phyloP scores from a whole-genome alignment of 352 stramenopile genomes.

The Phytophthora ramorum region DNA sequence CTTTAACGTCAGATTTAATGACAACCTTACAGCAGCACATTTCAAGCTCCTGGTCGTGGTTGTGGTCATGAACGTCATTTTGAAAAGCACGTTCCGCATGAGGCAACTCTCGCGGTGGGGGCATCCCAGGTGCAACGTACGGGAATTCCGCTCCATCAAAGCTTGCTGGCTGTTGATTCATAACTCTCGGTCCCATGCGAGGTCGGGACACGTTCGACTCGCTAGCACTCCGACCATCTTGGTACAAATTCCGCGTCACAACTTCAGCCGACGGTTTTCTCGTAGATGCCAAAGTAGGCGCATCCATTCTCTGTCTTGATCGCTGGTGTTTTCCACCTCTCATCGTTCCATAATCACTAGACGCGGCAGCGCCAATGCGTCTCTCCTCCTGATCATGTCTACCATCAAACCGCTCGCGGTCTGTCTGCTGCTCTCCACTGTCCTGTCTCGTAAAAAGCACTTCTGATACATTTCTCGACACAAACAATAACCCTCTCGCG shows the following conservation, averaged over 20 bases:
- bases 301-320: neutral
- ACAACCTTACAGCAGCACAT: conserved; percentile 52
- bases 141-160: conserved; percentile 22
- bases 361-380: conserved; percentile 3
- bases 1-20: conserved; percentile 26
- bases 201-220: conserved; percentile 21
- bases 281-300: neutral
- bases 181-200: neutral
- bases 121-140: conserved; percentile 24
- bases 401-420: neutral
- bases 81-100: conserved; percentile 34
- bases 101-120: conserved; percentile 10
- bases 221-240: conserved; percentile 20
- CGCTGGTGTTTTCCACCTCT: conserved; percentile 13
- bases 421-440: conserved; percentile 10
- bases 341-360: conserved; percentile 36
- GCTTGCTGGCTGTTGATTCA: conserved; percentile 13
- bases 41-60: conserved; percentile 34
- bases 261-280: conserved; percentile 31
- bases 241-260: conserved; percentile 33
- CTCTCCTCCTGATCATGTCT: conserved; percentile 9
- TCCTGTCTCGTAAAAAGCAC: conserved; percentile 45
- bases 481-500: conserved; percentile 42
- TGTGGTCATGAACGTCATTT: conserved; percentile 20
- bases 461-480: conserved; percentile 55